phyloP scores from a whole-genome alignment of 805 yeast species.

The Pichia rugopelliculosa region DNA sequence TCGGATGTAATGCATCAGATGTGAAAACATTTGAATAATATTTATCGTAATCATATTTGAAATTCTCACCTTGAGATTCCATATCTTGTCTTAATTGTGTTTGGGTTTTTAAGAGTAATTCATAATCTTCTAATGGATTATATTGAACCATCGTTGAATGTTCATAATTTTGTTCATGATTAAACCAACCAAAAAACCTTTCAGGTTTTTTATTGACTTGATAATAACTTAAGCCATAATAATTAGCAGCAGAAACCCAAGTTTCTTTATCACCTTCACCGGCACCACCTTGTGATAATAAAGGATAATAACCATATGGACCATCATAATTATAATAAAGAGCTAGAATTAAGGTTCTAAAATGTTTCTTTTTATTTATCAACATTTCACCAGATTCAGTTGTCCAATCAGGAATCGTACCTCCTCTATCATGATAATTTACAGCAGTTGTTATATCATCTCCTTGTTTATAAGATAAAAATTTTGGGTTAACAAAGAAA shows the following conservation, averaged over 20 bases:
- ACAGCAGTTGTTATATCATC: slow-evolving; percentile 26
- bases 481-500: slow-evolving; percentile 26
- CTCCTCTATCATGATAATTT: slow-evolving; percentile 58
- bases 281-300: slow-evolving; percentile 50
- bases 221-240: slow-evolving; percentile 41
- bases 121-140: slow-evolving; percentile 24
- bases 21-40: slow-evolving; percentile 22
- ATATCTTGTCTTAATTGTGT: slow-evolving; percentile 18
- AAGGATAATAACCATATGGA: slow-evolving; percentile 48
- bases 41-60: slow-evolving; percentile 23
- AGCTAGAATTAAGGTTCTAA: slow-evolving; percentile 46
- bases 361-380: slow-evolving; percentile 48
- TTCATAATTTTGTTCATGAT: slow-evolving; percentile 25
- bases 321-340: slow-evolving; percentile 56
- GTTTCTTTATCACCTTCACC: slow-evolving; percentile 88
- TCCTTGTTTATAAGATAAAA: slow-evolving; percentile 27
- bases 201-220: slow-evolving; percentile 40
- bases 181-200: slow-evolving; percentile 29
- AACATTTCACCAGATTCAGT: slow-evolving; percentile 62
- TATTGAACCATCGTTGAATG: slow-evolving; percentile 22
- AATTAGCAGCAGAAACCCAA: slow-evolving; percentile 61
- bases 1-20: slow-evolving; percentile 23
- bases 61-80: slow-evolving; percentile 19
- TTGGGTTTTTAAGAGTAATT: slow-evolving; percentile 20
- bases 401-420: slow-evolving; percentile 62